phyloP scores from a whole-genome alignment of 208 protist genomes.

The Leishmania gerbilli region DNA sequence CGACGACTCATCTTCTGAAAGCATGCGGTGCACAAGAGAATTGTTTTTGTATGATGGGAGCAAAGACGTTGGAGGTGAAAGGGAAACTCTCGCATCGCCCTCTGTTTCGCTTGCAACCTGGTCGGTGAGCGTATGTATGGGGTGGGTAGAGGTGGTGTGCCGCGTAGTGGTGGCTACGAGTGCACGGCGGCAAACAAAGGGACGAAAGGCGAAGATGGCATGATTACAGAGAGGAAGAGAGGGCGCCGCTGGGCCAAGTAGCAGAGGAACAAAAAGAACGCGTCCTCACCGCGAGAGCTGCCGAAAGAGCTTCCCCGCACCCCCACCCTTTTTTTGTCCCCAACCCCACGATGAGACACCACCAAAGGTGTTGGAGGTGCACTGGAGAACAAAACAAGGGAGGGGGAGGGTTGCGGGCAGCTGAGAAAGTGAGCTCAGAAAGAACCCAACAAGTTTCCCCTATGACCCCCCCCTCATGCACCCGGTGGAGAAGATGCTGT shows the following conservation, averaged over 20 bases:
- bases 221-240: neutral
- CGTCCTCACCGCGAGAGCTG: neutral
- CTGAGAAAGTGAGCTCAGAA: neutral
- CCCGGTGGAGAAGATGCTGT: neutral
- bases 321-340: too few species aligned
- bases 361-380: neutral
- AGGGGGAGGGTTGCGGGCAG: neutral
- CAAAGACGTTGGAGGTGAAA: neutral
- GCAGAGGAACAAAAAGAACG: conserved; percentile 11
- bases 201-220: neutral
- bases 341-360: neutral
- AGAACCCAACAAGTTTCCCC: neutral
- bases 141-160: neutral
- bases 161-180: neutral
- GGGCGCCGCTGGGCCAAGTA: neutral
- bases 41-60: neutral
- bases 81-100: neutral
- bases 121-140: neutral
- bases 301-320: neutral
- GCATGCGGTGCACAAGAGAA: conserved; percentile 15
- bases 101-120: neutral
- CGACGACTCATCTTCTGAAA: conserved; percentile 42
- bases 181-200: neutral
- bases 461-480: neutral
- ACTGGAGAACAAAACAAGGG: conserved; percentile 18